A percentile compares a stretch with the other conserved stretches of the same genome.
These are phyloP conservation scores for Cymbopogon citratus DNA, from an alignment of 176 grass and related monocot species.

Conservation along the genomic window DNA sequence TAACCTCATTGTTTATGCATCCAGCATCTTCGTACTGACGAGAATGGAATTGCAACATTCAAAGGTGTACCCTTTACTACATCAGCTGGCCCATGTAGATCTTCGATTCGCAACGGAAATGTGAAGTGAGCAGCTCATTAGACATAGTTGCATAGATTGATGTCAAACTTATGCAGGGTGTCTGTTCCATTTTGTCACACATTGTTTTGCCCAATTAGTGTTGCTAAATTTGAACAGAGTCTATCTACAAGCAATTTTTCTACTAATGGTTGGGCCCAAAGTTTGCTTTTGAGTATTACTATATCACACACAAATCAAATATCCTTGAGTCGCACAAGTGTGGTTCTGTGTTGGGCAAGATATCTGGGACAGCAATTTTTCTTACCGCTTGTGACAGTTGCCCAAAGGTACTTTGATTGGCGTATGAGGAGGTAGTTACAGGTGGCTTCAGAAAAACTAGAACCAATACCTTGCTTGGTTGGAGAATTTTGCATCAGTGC, in stretches of 20 bases:
- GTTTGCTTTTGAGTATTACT: not conserved
- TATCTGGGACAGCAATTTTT: not conserved
- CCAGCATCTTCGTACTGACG: conserved; percentile 70
- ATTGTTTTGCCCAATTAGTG: not conserved
- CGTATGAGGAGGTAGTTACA: not conserved
- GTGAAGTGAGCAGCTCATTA: conserved; percentile 49
- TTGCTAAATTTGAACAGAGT: conserved; percentile 17
- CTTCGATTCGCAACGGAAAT: conserved; percentile 55
- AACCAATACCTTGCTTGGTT: conserved; percentile 32
- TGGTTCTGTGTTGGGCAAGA: not conserved
- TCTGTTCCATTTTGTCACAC: conserved; percentile 5
- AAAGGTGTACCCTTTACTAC: conserved; percentile 75
- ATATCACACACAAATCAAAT: not conserved
- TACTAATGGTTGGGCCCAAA: not conserved
- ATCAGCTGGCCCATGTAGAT: conserved; percentile 66
- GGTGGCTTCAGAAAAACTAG: not conserved
- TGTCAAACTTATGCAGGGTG: conserved; percentile 8
- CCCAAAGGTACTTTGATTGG: not conserved
- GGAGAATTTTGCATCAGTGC: conserved; percentile 3
- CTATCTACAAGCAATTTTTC: conserved; percentile 6
- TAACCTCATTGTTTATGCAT: conserved; percentile 19
- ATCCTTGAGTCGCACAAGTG: not conserved
- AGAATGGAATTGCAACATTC: conserved; percentile 68
- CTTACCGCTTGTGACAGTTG: not conserved
- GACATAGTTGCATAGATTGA: conserved; percentile 14